Evolutionary conservation across 345 rosid genomes (phyloP), one percentile per base, ranked within the genome.

Genomic region (Euphorbia tirucalli): DNA sequence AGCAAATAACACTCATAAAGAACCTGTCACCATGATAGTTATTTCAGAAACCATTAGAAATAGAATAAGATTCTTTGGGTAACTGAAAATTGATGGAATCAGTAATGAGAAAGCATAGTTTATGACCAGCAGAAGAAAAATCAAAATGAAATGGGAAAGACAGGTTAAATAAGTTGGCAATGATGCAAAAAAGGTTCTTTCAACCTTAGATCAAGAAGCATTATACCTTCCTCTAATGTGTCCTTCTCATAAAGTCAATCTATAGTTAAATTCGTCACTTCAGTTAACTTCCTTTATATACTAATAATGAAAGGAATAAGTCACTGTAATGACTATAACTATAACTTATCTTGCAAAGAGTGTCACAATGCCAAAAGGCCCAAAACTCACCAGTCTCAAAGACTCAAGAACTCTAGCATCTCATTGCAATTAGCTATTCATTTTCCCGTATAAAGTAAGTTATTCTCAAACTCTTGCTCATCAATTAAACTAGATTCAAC

Each of bases 311-410:
- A 54, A 41, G 32, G 18, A 3, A 32, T 4, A 27, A 68, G 1
- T 16, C 22, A 32, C 15, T 32, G n/a, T n/a, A n/a, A n/a, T n/a
- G n/a, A n/a, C n/a, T n/a, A 10, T 41, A 41, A 41, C 46, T 11
- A 37, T 54, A 52, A 21, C 43, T 68, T 58, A 39, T 54, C 60
- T 32, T 28, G 7, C 11, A 21, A 68, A 4, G 61, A 68, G 25
- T 11, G n/a, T 68, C 63, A 68, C 6, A 37, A 55, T 68, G 62
- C 63, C 60, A 56, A 24, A 32, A 54, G 19, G 32, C 61, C 54
- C 28, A 1, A 31, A 67, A 35, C 39, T 35, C 39, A 35, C 39
- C 39, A 35, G 1, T 30, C 18, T 14, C 37, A 59, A 59, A 59
- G 37, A 27, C 41, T 64, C 50, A 64, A 13, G 16, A 43, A 44